phyloP scores from a whole-genome alignment of 371 early-diverging fungal genomes.

The Sporodiniella umbellata region DNA sequence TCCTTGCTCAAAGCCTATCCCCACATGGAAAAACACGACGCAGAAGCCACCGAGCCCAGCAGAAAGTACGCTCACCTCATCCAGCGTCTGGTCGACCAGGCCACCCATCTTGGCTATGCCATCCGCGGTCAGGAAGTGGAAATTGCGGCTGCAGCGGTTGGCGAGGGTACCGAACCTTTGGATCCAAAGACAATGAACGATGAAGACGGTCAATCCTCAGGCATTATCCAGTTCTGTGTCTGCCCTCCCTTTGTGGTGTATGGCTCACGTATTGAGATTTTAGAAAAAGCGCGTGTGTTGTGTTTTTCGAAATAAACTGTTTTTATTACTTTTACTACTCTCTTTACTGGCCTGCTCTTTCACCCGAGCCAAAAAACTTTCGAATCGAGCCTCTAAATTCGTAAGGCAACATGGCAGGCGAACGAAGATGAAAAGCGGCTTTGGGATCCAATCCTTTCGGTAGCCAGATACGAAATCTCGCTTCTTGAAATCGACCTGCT shows the following conservation, averaged over 20 bases:
- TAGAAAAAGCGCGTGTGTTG: slow-evolving; percentile 38
- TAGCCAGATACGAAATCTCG: slow-evolving; percentile 49
- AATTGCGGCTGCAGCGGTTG: slow-evolving; percentile 42
- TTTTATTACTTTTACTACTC: not conserved
- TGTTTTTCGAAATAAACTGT: slow-evolving; percentile 12
- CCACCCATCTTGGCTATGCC: slow-evolving; percentile 37
- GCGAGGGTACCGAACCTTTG: slow-evolving; percentile 35
- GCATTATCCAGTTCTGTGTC: slow-evolving; percentile 34
- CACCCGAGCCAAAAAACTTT: slow-evolving; percentile 47
- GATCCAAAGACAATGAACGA: slow-evolving; percentile 37
- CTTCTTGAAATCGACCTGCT: slow-evolving; percentile 48
- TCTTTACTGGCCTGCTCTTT: slow-evolving; percentile 26
- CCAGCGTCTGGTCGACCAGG: slow-evolving; percentile 32
- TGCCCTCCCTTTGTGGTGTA: slow-evolving; percentile 37
- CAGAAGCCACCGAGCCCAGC: slow-evolving; percentile 21
- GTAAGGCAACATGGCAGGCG: slow-evolving; percentile 60
- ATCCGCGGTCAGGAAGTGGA: slow-evolving; percentile 46
- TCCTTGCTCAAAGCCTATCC: slow-evolving; percentile 43
- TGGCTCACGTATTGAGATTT: slow-evolving; percentile 14
- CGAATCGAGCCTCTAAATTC: slow-evolving; percentile 52
- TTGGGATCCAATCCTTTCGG: slow-evolving; percentile 41
- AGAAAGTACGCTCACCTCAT: slow-evolving; percentile 34
- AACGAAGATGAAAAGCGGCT: slow-evolving; percentile 43
- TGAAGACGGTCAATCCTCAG: slow-evolving; percentile 31
- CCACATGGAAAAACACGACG: slow-evolving; percentile 37